phyloP scores from a whole-genome alignment of 2,329 filamentous ascomycete genomes.

The Pseudogymnoascus sp. region DNA sequence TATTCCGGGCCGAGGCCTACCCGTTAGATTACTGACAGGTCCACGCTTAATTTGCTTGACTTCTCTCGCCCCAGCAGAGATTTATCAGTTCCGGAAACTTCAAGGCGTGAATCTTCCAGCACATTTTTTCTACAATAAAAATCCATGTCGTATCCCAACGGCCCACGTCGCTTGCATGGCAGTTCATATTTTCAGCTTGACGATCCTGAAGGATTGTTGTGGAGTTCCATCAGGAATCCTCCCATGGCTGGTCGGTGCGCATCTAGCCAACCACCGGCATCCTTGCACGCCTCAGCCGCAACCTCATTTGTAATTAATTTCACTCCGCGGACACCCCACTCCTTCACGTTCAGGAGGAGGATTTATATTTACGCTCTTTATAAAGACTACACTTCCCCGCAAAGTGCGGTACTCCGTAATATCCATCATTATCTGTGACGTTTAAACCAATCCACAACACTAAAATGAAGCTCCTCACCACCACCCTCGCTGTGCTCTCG shows the following conservation, averaged over 20 bases:
- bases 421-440: background rate
- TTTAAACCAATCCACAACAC: background rate
- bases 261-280: background rate
- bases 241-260: background rate
- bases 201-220: background rate
- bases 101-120: background rate
- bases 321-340: background rate
- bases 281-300: background rate
- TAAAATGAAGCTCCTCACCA: background rate
- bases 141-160: background rate
- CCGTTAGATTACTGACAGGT: background rate
- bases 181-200: background rate
- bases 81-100: background rate
- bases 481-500: background rate
- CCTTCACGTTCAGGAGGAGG: background rate
- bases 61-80: background rate
- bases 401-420: background rate
- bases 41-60: background rate
- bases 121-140: background rate
- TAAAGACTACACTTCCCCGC: background rate
- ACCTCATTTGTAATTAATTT: background rate
- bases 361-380: background rate
- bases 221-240: background rate
- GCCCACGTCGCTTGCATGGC: background rate
- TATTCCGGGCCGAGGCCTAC: background rate